Conservation (phyloP, 352 stramenopile species). For the Phytophthora sp. region DNA sequence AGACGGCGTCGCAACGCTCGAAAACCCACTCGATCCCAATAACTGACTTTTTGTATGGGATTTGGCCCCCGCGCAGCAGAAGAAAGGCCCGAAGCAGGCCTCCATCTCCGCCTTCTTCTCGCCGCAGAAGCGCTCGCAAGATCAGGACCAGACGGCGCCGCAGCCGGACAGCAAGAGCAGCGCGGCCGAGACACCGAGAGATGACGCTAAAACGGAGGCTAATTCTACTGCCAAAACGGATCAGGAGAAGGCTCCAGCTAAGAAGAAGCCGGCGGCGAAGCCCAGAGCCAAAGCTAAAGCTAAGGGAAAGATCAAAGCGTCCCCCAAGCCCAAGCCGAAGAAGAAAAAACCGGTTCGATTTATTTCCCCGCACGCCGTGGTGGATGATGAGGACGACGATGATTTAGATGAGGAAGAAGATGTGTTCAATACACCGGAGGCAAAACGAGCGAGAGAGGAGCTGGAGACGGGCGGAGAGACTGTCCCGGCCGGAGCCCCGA, state of each 20-base stretch:
- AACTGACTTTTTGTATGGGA: slow-evolving; percentile 17
- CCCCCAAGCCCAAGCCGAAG: slow-evolving; percentile 16
- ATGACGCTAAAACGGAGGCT: slow-evolving; percentile 13
- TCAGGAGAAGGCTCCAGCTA: slow-evolving; percentile 1
- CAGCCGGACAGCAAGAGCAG: slow-evolving; percentile 21
- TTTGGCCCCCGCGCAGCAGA: slow-evolving; percentile 31
- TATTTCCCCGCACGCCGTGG: slow-evolving; percentile 40
- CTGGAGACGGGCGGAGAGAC: slow-evolving; percentile 20
- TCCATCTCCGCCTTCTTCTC: slow-evolving; percentile 86
- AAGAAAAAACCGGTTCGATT: slow-evolving; percentile 28
- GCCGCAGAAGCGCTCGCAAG: slow-evolving; percentile 38
- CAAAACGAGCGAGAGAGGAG: slow-evolving; percentile 31
- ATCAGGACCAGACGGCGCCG: slow-evolving; percentile 12
- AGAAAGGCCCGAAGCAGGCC: slow-evolving; percentile 64
- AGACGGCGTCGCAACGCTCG: not conserved
- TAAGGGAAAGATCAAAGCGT: slow-evolving; percentile 26
- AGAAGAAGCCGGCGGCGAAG: slow-evolving; percentile 7
- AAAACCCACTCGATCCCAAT: not conserved
- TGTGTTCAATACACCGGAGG: slow-evolving; percentile 36
- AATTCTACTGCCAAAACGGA: slow-evolving; percentile 14
- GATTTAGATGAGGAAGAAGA: slow-evolving; percentile 29
- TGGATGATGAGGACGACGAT: slow-evolving; percentile 28
- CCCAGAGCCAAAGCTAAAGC: slow-evolving; percentile 15
- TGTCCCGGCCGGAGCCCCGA: slow-evolving; percentile 27
- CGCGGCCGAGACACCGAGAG: slow-evolving; percentile 18